Base-by-base conservation (phyloP, 805 yeast genomes). In the Kuraishia cidri region DNA sequence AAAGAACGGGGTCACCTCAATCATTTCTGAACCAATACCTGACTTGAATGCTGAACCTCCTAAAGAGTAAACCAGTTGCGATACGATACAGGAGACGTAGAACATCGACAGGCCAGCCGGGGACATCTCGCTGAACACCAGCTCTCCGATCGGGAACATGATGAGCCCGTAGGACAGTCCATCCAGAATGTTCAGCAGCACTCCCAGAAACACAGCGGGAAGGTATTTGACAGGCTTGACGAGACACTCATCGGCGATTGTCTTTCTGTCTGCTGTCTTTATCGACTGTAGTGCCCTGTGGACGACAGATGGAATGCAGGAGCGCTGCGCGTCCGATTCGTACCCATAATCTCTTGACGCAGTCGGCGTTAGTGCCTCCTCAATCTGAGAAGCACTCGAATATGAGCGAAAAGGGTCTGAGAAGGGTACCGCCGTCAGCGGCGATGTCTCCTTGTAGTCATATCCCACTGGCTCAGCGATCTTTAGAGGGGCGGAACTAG, bases 1-100 rank as follows among this genome's bases (percentile, higher is more conserved):
- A 64, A 90, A 90, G 54, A 92, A 92, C 2, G 98, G 98, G 2
- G 96, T 94, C n/a, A 92, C 86, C 54, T 92, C 98, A 43, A 92
- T 92, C 98, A 92, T 92, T 58, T 92, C 97, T 3, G 95, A 83
- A 1, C 98, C 98, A 28, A 90, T 76, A n/a, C 94, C 95, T 2
- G 87, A 70, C 39, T 75, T 75, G 60, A 92, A 90, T 6, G 84
- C 82, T 11, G 95, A 84, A 1, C 94, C 94, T 11, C 98, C 98
- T 16, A 84, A 56, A 0, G 97, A 87, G 50, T 74, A 88, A 5
- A 86, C 83, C 41, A 87, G 58, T 54, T 92, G 98, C 0, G 95
- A 82, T 1, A 90, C 71, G n/a, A 92, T 70, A 21, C 95, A 83
- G 4, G 95, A 83, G 26, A 90, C 73, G 56, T 92, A 92, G 55